Conservation (phyloP, 225 moss, liverwort and hornwort genomes). For the Ulota crispa region DNA sequence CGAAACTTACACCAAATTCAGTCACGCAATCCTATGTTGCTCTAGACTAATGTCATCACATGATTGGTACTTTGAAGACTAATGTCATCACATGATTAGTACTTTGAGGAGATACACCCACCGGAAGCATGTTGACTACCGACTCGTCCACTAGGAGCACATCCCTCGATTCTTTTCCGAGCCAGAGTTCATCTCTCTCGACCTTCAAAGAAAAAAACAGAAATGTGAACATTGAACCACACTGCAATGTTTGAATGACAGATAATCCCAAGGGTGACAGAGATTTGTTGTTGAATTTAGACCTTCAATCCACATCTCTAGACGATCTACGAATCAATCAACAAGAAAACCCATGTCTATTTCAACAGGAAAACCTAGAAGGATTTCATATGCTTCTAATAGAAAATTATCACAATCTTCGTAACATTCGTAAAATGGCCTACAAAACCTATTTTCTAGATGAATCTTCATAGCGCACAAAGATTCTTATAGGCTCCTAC, state of each 20-base stretch:
- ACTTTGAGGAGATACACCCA: neutral
- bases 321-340: neutral
- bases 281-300: neutral
- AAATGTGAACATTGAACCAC: neutral
- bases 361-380: slow-evolving; percentile 18
- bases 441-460: neutral
- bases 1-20: neutral
- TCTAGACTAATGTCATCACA: neutral
- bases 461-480: neutral
- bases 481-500: neutral
- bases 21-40: neutral
- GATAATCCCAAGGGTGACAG: neutral
- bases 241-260: neutral
- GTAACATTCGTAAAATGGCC: neutral
- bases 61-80: neutral
- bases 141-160: slow-evolving; percentile 27
- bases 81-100: neutral
- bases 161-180: neutral
- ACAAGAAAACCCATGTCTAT: neutral
- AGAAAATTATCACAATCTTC: slow-evolving; percentile 1
- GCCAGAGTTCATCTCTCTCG: slow-evolving; percentile 18
- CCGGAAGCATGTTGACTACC: slow-evolving; percentile 35
- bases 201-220: slow-evolving; percentile 28
- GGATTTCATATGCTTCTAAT: neutral
- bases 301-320: neutral